phyloP scores from a whole-genome alignment of 106 monocot genomes.

The Agapanthus africanus region DNA sequence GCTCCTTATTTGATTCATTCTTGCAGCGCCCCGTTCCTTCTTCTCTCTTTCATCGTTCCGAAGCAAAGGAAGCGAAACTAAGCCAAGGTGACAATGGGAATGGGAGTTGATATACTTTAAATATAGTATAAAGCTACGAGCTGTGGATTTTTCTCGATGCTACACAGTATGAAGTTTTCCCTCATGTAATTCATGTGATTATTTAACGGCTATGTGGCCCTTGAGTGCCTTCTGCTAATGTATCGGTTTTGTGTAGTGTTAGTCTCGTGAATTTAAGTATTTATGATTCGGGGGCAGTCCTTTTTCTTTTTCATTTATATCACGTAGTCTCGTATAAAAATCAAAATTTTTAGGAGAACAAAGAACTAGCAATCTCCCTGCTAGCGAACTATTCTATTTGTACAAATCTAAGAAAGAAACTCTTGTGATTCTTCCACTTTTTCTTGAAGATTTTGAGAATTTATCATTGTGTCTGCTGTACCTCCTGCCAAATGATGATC shows the following conservation, averaged over 20 bases:
- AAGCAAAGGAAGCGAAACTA: conserved; percentile 70
- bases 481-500: too few relatives aligned
- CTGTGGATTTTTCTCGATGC: conserved; percentile 3
- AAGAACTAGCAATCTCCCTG: neutral
- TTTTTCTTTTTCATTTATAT: neutral
- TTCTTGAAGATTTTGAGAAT: too few relatives aligned
- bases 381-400: conserved; percentile 2
- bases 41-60: conserved; percentile 90
- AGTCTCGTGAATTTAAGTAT: neutral
- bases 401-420: conserved; percentile 1
- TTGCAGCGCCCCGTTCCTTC: conserved; percentile 87
- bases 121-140: neutral
- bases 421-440: neutral
- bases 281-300: neutral
- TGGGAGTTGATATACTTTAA: neutral
- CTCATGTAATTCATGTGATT: neutral
- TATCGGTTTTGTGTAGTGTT: conserved; percentile 17
- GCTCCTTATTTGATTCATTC: neutral
- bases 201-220: neutral
- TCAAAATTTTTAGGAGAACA: neutral
- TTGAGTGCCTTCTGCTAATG: neutral
- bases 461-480: too few relatives aligned
- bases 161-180: neutral
- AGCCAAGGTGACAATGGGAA: conserved; percentile 44
- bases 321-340: conserved; percentile 6